Evolutionary conservation across 768 basidiomycete genomes (phyloP), one percentile per base, ranked within the genome.

Genomic region (Termitomyces sp.): DNA sequence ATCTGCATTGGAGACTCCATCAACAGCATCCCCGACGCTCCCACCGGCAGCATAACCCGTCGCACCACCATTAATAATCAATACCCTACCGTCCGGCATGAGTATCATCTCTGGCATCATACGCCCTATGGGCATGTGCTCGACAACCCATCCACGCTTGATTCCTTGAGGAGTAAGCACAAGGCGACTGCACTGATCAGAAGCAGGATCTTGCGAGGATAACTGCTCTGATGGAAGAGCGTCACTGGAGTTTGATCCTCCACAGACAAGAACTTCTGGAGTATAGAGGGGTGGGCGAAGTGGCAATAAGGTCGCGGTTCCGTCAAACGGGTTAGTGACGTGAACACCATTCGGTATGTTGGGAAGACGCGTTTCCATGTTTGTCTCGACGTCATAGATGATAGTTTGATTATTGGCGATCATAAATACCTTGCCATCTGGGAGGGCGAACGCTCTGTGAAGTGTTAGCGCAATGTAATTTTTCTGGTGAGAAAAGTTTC

Each of bases 261-360:
- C 81, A 64, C 81, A 83, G 45, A 82, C 75, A 44, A 83, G 73
- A 28, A 82, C 71, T 62, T 80, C 79, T 4, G 81, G 78, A 6
- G 74, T 77, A 60, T 75, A 83, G 49, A 77, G 67, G 1, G 74
- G 74, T 24, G 76, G 74, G 1, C 71, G 71, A 11, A 78, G 68
- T 4, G 77, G 77, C 5, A 78, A 71, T n/a, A 78, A 67, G 24
- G 73, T 70, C 42, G 69, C 78, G 38, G 70, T 75, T 57, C 74
- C 72, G 63, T 80, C 71, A 67, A 74, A 73, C n/a, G 77, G 74
- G 58, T 78, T 76, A 28, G 73, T 77, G 13, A 80, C 76, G 9
- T 75, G 74, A 11, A 80, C 78, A 22, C 76, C 75, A 50, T 81
- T 80, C 18, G 80, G 80, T 46, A 81, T 73, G n/a, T 74, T 71